A percentile compares a stretch with the other conserved stretches of the same genome.
Evolutionary conservation across 2,329 filamentous ascomycete species (phyloP).

Genomic region (Aspergillus intermedius): DNA sequence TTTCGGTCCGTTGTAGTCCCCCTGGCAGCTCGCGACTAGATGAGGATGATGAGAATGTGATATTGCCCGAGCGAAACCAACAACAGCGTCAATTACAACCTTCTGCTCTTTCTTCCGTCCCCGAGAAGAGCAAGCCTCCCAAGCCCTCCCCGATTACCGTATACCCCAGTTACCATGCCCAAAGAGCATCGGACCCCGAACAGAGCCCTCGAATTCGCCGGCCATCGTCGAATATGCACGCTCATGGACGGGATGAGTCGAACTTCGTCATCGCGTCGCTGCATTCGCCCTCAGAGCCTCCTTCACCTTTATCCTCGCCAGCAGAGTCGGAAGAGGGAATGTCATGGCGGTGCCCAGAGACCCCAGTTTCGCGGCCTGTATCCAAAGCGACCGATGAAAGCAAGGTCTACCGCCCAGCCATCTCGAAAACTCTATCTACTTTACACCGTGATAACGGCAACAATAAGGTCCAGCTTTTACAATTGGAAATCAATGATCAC

Average conservation of each 20-base stretch:
- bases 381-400: slow-evolving; percentile 31
- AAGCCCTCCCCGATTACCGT: slow-evolving; percentile 3
- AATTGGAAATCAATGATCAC: slow-evolving; percentile 32
- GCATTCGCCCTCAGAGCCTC: neutral
- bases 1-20: slow-evolving; percentile 17
- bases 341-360: slow-evolving; percentile 28
- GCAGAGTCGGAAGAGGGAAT: slow-evolving; percentile 27
- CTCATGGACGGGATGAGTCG: slow-evolving; percentile 15
- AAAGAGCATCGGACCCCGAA: slow-evolving; percentile 2
- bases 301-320: slow-evolving; percentile 17
- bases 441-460: slow-evolving; percentile 27
- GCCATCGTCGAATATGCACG: slow-evolving; percentile 12
- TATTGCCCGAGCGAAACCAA: slow-evolving; percentile 3
- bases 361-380: slow-evolving; percentile 29
- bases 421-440: slow-evolving; percentile 29
- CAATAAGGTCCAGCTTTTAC: slow-evolving; percentile 30
- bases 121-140: slow-evolving; percentile 3
- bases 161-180: slow-evolving; percentile 1
- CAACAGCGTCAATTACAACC: neutral
- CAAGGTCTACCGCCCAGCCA: slow-evolving; percentile 23
- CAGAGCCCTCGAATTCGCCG: slow-evolving; percentile 5
- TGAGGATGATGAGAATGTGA: slow-evolving; percentile 5
- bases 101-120: neutral
- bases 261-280: slow-evolving; percentile 13
- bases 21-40: slow-evolving; percentile 8